phyloP scores from a whole-genome alignment of 2,329 filamentous ascomycete genomes.

The Alternaria sp. region DNA sequence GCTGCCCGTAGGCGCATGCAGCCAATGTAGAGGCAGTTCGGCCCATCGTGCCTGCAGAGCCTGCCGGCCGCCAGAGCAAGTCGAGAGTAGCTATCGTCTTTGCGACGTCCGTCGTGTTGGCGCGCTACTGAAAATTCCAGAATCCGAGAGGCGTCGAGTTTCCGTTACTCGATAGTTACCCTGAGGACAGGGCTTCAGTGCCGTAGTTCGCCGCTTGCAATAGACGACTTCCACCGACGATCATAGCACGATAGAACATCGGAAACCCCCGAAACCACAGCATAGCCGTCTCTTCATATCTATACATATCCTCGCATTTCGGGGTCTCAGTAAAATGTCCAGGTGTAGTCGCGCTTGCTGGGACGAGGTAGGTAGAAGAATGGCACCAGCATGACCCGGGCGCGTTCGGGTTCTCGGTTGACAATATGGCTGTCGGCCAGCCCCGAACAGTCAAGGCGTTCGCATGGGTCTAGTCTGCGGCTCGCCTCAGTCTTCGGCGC shows the following conservation, averaged over 20 bases:
- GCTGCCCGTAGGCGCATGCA: background rate
- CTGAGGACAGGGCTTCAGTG: conserved; percentile 23
- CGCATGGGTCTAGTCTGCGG: conserved; percentile 19
- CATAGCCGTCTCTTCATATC: background rate
- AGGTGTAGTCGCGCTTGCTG: background rate
- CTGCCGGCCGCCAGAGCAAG: conserved; percentile 3
- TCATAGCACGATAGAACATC: background rate
- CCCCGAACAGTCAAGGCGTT: conserved; percentile 26
- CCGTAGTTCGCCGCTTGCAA: conserved; percentile 18
- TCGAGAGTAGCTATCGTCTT: conserved; percentile 5
- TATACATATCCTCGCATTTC: background rate
- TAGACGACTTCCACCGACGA: background rate
- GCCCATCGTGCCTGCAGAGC: conserved; percentile 9
- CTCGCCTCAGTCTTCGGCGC: conserved; percentile 16
- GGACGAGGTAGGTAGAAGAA: background rate
- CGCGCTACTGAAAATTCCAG: conserved; percentile 18
- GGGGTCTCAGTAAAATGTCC: background rate
- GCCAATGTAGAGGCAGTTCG: conserved; percentile 15
- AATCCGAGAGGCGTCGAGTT: conserved; percentile 14
- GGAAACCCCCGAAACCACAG: background rate
- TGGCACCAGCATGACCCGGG: background rate
- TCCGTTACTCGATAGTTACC: conserved; percentile 46
- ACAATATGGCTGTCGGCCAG: conserved; percentile 22
- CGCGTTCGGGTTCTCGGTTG: conserved; percentile 9
- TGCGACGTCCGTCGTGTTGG: conserved; percentile 12